Evolutionary conservation across 495 filamentous ascomycete genomes (phyloP).

Genomic region (Cercophora newfieldiana): DNA sequence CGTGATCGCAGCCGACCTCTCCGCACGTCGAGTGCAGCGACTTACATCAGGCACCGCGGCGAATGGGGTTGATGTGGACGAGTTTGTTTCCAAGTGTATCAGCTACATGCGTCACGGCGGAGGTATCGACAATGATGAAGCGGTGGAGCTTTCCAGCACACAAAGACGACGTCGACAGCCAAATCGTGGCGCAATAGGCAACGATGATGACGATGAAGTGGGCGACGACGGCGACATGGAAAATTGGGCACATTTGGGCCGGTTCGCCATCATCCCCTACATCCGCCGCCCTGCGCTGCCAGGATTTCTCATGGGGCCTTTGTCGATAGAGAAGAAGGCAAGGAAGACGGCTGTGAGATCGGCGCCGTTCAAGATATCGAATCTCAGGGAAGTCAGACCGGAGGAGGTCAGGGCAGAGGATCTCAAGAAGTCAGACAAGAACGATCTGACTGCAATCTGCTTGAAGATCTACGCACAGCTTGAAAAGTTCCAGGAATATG

Average conservation of each 20-base stretch:
- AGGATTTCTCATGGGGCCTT: slow-evolving; percentile 83
- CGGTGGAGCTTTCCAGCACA: slow-evolving; percentile 45
- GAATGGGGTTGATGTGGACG: slow-evolving; percentile 82
- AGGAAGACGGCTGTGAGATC: slow-evolving; percentile 67
- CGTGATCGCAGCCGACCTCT: slow-evolving; percentile 73
- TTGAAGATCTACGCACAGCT: slow-evolving; percentile 60
- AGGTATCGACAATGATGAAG: slow-evolving; percentile 43
- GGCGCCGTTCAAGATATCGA: slow-evolving; percentile 60
- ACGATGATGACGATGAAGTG: slow-evolving; percentile 47
- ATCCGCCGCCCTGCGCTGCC: slow-evolving; percentile 74
- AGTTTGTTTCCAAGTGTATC: slow-evolving; percentile 90
- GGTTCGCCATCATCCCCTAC: slow-evolving; percentile 67
- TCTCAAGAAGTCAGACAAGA: slow-evolving; percentile 68
- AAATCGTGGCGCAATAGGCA: slow-evolving; percentile 27
- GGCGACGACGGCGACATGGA: slow-evolving; percentile 74
- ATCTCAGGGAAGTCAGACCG: slow-evolving; percentile 67
- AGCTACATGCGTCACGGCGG: slow-evolving; percentile 74
- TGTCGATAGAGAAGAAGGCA: slow-evolving; percentile 82
- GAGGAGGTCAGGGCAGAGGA: slow-evolving; percentile 71
- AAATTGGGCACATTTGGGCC: slow-evolving; percentile 86
- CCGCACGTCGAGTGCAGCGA: slow-evolving; percentile 69
- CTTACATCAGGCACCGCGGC: slow-evolving; percentile 67
- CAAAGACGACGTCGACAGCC: slow-evolving; percentile 44
- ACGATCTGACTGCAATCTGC: slow-evolving; percentile 68
- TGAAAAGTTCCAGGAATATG: slow-evolving; percentile 40